phyloP scores from a whole-genome alignment of 1,284 basidiomycete species.

The Caloboletus firmus region DNA sequence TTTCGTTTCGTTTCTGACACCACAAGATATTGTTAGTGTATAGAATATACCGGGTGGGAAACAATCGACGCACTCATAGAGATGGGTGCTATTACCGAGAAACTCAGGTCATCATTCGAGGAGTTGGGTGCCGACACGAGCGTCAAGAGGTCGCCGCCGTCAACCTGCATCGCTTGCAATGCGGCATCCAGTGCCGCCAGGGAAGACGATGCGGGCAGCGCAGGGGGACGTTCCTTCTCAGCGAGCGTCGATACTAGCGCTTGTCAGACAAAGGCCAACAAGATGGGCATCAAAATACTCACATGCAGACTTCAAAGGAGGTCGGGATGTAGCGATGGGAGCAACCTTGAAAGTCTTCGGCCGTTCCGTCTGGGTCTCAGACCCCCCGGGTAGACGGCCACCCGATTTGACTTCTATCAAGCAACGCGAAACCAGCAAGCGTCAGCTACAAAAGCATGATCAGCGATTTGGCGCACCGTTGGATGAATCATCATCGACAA shows the following conservation, averaged over 20 bases:
- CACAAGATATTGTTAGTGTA: no score
- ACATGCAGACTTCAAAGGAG: slow-evolving; percentile 8
- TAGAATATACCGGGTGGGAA: no score
- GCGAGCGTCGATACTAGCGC: neutral
- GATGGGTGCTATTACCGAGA: no score
- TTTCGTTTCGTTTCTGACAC: no score
- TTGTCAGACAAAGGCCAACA: slow-evolving; percentile 9
- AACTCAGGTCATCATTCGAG: no score
- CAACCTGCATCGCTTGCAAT: slow-evolving; percentile 4
- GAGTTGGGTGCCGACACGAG: no score
- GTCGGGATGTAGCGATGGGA: neutral
- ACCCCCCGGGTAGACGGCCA: slow-evolving; percentile 9
- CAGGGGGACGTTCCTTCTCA: neutral
- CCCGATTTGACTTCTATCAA: slow-evolving; percentile 12
- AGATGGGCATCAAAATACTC: neutral
- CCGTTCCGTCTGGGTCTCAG: slow-evolving; percentile 13
- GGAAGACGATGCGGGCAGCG: slow-evolving; percentile 13
- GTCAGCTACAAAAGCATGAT: neutral
- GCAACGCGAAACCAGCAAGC: slow-evolving; percentile 8
- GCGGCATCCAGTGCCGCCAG: slow-evolving; percentile 12
- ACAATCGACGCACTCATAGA: no score
- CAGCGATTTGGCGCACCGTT: slow-evolving; percentile 7
- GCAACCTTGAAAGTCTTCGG: slow-evolving; percentile 2
- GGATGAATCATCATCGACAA: neutral
- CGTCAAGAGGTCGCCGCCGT: no score